Evolutionary conservation across 192 early-diverging fungal genomes (phyloP), one percentile per base, ranked within the genome.

Genomic region (Dissophora globulifera): DNA sequence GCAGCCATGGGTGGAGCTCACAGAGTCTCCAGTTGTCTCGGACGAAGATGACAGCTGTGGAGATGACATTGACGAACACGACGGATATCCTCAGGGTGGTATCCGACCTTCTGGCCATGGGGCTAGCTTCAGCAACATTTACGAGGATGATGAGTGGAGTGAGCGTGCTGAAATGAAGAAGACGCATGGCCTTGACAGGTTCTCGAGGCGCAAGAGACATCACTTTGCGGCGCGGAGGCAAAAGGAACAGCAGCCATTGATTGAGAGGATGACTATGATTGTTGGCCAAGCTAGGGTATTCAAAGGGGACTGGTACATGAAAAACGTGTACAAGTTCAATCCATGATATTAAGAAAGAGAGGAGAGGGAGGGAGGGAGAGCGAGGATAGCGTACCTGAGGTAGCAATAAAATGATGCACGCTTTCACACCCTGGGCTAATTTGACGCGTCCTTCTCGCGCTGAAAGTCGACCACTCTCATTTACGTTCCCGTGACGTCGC

Each of bases 181-280:
- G 58, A 38, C 29, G 0, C 7, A 42, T 4, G 33, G 41, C 17
- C 22, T 22, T 11, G 72, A 76, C 43, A 17, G 57, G 56, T 76
- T 76, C 58, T 76, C 72, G 40, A 33, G 64, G 31, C 62, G 72
- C 8, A 67, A 67, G 58, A 40, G 63, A 17, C 72, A 76, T 41
- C 56, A 66, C 17, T 62, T 55, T 13, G 46, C 23, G 3, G 29
- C 40, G 4, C 25, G 16, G 9, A 23, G n/a, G 40, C 35, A 45
- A 12, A 20, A 45, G n/a, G 32, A 25, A 22, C 32, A 19, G 9
- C 41, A 13, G 11, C 64, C 57, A 2, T 45, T 76, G 72, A 76
- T 76, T 41, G 72, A 76, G 47, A 50, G 72, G 7, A 76, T 67
- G 72, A 76, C 72, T 0, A 76, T 76, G 72, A 76, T 76, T 57